A percentile compares a stretch with the other conserved stretches of the same genome.
Conservation (phyloP, 2,329 filamentous ascomycete species). For the Camptophora hylomeconis region DNA sequence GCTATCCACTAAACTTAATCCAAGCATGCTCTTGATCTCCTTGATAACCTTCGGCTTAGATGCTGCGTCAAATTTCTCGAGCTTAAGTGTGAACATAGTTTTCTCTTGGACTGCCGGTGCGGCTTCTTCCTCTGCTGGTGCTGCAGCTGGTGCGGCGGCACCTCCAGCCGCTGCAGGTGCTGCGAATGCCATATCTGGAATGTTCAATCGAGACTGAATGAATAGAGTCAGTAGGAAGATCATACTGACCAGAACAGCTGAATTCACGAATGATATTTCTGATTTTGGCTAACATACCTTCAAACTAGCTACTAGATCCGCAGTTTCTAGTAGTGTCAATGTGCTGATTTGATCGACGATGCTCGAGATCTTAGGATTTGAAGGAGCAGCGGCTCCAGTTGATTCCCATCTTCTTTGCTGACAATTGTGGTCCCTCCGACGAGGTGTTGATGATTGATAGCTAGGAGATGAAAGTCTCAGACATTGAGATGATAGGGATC, state of each 20-base stretch:
- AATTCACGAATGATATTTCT: background rate
- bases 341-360: conserved; percentile 99
- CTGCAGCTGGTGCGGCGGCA: conserved; percentile 48
- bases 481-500: conserved; percentile 19
- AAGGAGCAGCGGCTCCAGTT: conserved; percentile 53
- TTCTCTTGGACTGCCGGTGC: conserved; percentile 81
- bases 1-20: conserved; percentile 90
- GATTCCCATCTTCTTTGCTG: conserved; percentile 70
- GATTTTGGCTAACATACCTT: conserved; percentile 52
- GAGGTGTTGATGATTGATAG: conserved; percentile 19
- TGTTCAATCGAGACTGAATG: conserved; percentile 75
- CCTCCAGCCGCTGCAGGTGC: conserved; percentile 46
- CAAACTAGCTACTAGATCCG: conserved; percentile 82
- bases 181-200: conserved; percentile 90
- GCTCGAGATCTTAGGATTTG: conserved; percentile 79
- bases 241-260: background rate
- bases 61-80: conserved; percentile 73
- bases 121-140: conserved; percentile 67
- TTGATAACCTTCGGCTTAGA: conserved; percentile 99
- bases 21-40: conserved; percentile 94
- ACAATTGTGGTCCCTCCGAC: no score
- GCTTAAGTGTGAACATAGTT: conserved; percentile 93
- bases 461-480: conserved; percentile 27
- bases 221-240: conserved; percentile 1
- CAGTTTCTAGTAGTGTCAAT: conserved; percentile 94